These are phyloP conservation scores for Vigna unguiculata DNA, from an alignment of 306 rosid genomes.

Conservation along the genomic window DNA sequence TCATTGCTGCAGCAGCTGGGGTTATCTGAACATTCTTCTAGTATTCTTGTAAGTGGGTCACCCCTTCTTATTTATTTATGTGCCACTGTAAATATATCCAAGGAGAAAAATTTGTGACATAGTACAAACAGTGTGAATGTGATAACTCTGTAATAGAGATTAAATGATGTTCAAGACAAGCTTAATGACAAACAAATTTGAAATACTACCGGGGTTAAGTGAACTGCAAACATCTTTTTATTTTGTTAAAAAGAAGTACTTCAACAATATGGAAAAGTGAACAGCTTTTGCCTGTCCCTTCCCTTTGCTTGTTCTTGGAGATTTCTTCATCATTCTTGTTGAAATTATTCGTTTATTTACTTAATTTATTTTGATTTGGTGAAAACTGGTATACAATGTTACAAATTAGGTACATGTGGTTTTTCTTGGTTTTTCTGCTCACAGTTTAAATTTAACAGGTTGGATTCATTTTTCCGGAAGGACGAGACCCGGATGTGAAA, in stretches of 20 bases:
- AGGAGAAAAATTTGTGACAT: not conserved
- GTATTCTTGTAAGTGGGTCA: constrained; percentile 60
- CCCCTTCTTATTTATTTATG: constrained; percentile 31
- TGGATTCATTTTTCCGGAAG: constrained; percentile 70
- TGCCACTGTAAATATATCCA: not conserved
- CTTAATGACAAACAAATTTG: not conserved
- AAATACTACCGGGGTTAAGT: too few relatives aligned
- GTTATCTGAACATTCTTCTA: constrained; percentile 60
- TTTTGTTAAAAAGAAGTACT: constrained; percentile 16
- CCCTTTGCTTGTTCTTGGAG: not conserved
- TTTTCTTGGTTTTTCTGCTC: constrained; percentile 22
- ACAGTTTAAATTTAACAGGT: constrained; percentile 55
- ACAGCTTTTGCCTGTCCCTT: constrained; percentile 14
- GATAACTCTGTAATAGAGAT: not conserved
- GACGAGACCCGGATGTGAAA: constrained; percentile 58
- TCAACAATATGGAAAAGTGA: not conserved
- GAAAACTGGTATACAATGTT: not conserved
- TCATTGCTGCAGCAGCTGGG: constrained; percentile 70
- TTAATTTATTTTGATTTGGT: not conserved
- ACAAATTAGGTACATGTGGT: constrained; percentile 6
- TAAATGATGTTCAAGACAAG: not conserved
- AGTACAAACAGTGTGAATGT: not conserved
- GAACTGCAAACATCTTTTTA: not conserved
- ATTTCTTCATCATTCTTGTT: not conserved
- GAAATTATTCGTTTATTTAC: not conserved